Base-by-base conservation (phyloP, 2,329 filamentous ascomycete species). In the Verticillium zaregamsianum region DNA sequence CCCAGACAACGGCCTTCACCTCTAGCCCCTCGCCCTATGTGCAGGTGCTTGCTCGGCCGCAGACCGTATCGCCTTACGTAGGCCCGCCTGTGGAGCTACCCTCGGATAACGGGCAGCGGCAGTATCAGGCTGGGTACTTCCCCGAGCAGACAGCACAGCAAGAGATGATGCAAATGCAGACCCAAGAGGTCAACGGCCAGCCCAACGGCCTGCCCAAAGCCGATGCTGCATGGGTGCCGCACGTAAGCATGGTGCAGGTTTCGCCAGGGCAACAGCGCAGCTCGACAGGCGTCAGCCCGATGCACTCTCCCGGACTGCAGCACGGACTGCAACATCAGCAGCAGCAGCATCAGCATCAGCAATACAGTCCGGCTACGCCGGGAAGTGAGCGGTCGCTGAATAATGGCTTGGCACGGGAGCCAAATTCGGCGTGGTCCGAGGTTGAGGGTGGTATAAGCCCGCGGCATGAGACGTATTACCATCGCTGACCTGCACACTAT, bases 191-290 rank as follows among this genome's bases (percentile, higher is more conserved):
- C 20, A 49, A 25, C 20, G 45, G 45, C n/a, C 11, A 14, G 6
- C 20, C 45, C 20, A 49, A 25, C 20, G 45, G 45, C n/a, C 11
- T 25, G 6, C 45, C 45, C 45, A 49, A 49, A 49, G 45, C 45
- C 45, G 45, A 49, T n/a, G 11, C 20, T 4, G 57, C 72, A 15
- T 74, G 73, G 74, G 59, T 71, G 60, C 72, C 72, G 17, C 72
- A 74, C 55, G 72, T 74, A 55, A 72, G 71, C 60, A 71, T 72
- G 65, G 65, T 74, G 60, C 68, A 68, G 62, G 54, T 67, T 7
- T 60, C 65, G 9, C 64, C 66, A 5, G 58, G n/a, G 5, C 45
- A 37, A 52, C 58, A 28, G 45, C 25, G 49, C 31, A 61, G 31
- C 15, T 17, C 58, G 52, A 9, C 45, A 20, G 45, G 45, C 20